Evolutionary conservation across 2,329 filamentous ascomycete genomes (phyloP).

Genomic region (Aspergillus alliaceus): DNA sequence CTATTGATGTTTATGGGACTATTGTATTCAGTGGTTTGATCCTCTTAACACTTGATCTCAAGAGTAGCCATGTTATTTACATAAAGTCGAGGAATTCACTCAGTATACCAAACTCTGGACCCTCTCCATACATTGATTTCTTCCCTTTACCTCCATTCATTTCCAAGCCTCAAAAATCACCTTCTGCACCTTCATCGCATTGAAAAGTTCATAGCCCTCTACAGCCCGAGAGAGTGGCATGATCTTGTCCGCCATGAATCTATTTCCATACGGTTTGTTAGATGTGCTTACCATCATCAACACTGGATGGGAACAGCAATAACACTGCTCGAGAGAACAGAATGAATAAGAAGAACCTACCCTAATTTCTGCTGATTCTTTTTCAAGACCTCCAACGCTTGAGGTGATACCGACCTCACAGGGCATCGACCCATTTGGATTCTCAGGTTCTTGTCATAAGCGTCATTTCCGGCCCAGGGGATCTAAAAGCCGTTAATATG

Average conservation of each 20-base stretch:
- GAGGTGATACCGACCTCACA: slow-evolving; percentile 67
- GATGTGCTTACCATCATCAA: not conserved
- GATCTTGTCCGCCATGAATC: slow-evolving; percentile 75
- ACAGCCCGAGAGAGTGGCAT: slow-evolving; percentile 68
- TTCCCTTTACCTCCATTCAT: too few species aligned
- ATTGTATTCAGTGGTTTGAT: too few species aligned
- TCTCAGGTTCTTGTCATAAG: slow-evolving; percentile 67
- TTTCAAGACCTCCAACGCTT: slow-evolving; percentile 64
- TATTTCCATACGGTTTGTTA: slow-evolving; percentile 34
- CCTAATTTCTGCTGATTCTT: slow-evolving; percentile 66
- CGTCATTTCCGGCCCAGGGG: slow-evolving; percentile 65
- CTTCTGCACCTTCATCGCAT: slow-evolving; percentile 72
- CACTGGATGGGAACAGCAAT: not conserved
- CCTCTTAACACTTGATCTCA: too few species aligned
- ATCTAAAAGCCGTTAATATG: slow-evolving; percentile 49
- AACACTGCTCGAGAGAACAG: not conserved
- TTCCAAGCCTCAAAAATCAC: slow-evolving; percentile 62
- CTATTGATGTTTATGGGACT: too few species aligned
- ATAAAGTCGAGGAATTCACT: not conserved
- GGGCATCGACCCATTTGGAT: slow-evolving; percentile 77
- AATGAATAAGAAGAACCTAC: slow-evolving; percentile 46
- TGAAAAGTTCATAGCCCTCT: slow-evolving; percentile 69
- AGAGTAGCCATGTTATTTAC: too few species aligned
- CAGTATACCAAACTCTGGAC: not conserved
- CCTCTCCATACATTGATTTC: not conserved